Conservation (phyloP, 2,329 filamentous ascomycete species). For the Colletotrichum noveboracense region DNA sequence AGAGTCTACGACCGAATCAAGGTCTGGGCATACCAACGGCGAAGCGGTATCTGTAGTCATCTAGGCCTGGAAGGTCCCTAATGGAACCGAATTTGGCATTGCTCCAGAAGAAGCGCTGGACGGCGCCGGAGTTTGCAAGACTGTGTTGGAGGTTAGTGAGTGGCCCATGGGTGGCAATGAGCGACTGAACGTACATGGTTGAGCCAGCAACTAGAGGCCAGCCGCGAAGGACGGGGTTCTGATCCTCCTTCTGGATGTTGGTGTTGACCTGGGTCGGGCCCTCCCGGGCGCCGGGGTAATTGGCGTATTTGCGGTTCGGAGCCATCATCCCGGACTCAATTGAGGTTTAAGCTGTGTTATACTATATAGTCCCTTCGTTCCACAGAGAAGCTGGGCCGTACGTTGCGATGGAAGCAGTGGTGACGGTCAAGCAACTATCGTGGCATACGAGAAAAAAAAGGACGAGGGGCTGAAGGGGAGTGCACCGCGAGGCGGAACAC, state of each 20-base stretch:
- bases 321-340: conserved; percentile 6
- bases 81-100: conserved; percentile 65
- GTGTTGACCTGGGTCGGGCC: not conserved
- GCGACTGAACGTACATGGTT: conserved; percentile 55
- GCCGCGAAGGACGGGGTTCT: conserved; percentile 76
- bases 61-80: conserved; percentile 51
- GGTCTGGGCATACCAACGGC: conserved; percentile 20
- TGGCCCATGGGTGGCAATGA: not conserved
- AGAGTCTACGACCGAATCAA: not conserved
- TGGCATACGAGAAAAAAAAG: not conserved
- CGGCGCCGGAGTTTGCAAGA: conserved; percentile 60
- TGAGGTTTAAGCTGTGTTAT: not conserved
- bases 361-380: not conserved
- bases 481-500: not conserved
- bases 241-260: conserved; percentile 40
- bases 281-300: conserved; percentile 21
- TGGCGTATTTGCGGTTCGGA: conserved; percentile 21
- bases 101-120: conserved; percentile 72
- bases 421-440: not conserved
- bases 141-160: conserved; percentile 38
- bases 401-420: not conserved
- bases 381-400: not conserved
- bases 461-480: not conserved
- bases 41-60: conserved; percentile 49
- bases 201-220: conserved; percentile 65